Conservation (phyloP, 257 asterid species). For the Ehretia macrophylla region DNA sequence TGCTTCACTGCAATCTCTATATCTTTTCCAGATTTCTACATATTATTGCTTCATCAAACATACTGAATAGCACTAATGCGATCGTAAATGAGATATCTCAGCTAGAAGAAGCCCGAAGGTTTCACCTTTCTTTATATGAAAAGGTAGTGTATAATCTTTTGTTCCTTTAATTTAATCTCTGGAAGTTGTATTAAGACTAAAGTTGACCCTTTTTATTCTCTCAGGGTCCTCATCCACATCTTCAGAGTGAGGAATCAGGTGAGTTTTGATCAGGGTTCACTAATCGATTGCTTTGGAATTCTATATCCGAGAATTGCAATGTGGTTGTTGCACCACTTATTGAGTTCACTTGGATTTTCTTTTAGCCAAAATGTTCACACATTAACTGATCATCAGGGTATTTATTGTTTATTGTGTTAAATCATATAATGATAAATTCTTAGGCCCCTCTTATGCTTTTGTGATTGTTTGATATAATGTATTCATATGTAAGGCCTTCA, state of each 20-base stretch:
- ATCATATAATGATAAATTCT: no score
- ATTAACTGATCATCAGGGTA: no score
- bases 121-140: conserved; percentile 68
- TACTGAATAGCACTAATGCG: conserved; percentile 40
- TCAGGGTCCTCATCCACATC: conserved; percentile 47
- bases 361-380: no score
- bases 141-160: conserved; percentile 40
- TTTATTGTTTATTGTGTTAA: no score
- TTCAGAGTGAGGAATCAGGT: conserved; percentile 44
- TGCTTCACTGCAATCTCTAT: conserved; percentile 14
- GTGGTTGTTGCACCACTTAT: no score
- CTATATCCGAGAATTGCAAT: no score
- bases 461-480: no score
- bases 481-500: no score
- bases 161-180: conserved; percentile 11
- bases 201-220: conserved; percentile 15
- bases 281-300: not conserved
- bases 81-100: conserved; percentile 74
- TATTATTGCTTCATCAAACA: conserved; percentile 56
- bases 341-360: no score
- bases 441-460: no score
- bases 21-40: conserved; percentile 60
- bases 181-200: not conserved
- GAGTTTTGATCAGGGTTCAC: conserved; percentile 15
- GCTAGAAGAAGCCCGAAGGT: conserved; percentile 77